Base-by-base conservation (phyloP, 805 yeast species). In the Nakazawaea wickerhamii region DNA sequence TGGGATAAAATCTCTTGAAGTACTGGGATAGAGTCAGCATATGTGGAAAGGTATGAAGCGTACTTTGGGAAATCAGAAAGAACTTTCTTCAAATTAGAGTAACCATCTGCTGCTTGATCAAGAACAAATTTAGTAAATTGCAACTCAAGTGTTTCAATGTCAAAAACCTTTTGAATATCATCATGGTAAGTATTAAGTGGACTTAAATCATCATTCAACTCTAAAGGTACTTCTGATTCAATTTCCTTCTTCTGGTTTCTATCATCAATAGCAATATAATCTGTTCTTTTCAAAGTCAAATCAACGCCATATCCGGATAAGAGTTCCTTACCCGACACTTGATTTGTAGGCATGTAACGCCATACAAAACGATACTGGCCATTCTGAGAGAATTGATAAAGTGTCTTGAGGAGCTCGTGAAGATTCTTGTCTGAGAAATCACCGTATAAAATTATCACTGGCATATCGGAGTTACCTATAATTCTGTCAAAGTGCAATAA, bases 331-430 rank as follows among this genome's bases (percentile, higher is more conserved):
- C 35, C 52, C 11, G 15, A 44, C 1, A 13, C 34, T 13, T 25
- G 51, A 21, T 47, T 40, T 1, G 31, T 45, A 0, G 84, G 81
- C 10, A 77, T 67, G 51, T 88, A 81, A 50, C 96, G 73, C 83
- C 95, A 77, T 2, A 81, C 74, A 57, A 86, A 84, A 38, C 84
- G 70, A 21, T 89, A 55, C 53, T 85, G 84, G 0, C 85, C 91
- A 2, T 67, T 58, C 13, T 63, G 53, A 0, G 95, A 82, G 44
- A 80, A 77, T 30, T 74, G 71, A 45, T 67, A 71, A 40, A 91
- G 60, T 44, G 78, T 73, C 11, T 66, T 57, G 52, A 86, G 79
- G 63, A 84, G 81, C 4, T 64, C 64, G 13, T 64, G 64, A 51
- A 88, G 83, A 3, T 65, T 60, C 0, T 54, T 57, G n/a, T 74